Percentiles rank a stretch among this genome's conserved stretches.
Evolutionary conservation across 805 yeast species (phyloP).

Genomic region (Zygosaccharomyces kombuchaensis): DNA sequence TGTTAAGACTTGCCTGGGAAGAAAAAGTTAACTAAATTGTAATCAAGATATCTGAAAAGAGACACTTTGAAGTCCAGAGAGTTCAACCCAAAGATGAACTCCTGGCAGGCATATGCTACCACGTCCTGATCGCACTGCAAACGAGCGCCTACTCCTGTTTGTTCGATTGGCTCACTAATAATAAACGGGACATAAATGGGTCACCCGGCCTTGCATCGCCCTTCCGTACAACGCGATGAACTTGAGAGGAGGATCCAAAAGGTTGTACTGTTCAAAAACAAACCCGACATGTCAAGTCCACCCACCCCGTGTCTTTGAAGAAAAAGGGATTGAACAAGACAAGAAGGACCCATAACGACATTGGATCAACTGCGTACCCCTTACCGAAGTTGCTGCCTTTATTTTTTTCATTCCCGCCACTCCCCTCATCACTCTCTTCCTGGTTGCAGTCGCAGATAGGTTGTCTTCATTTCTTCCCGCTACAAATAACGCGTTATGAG

Average conservation of each 20-base stretch:
- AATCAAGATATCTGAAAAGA: too few species aligned
- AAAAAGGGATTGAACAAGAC: neutral
- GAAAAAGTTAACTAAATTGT: too few species aligned
- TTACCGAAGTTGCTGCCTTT: neutral
- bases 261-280: neutral
- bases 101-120: too few species aligned
- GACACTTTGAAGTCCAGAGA: too few species aligned
- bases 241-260: neutral
- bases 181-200: neutral
- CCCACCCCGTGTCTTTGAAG: neutral
- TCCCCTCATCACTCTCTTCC: neutral
- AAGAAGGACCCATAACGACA: neutral
- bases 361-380: neutral
- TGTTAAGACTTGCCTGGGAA: too few species aligned
- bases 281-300: neutral
- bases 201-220: neutral
- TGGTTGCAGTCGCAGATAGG: neutral
- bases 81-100: too few species aligned
- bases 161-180: neutral
- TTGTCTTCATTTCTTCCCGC: neutral
- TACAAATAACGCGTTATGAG: slow-evolving; percentile 28
- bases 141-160: too few species aligned
- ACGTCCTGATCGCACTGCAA: too few species aligned
- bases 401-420: neutral
- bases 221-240: neutral